Conservation (phyloP, 2,329 filamentous ascomycete species). For the Ceratocystis lukuohia region DNA sequence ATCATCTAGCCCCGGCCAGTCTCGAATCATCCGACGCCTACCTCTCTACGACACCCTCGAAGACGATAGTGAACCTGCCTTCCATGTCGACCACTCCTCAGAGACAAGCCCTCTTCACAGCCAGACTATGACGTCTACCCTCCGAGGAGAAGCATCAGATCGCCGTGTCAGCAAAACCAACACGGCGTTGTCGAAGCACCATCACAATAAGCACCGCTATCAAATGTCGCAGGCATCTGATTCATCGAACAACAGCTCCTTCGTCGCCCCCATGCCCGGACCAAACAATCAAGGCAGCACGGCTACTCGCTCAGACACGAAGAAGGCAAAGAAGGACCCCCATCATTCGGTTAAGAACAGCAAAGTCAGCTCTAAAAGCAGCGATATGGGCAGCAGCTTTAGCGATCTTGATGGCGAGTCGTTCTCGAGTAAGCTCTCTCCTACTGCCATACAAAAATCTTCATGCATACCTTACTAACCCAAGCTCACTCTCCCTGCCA, state of each 20-base stretch:
- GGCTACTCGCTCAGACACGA: conserved; percentile 40
- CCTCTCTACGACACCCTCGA: conserved; percentile 30
- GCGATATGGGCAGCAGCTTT: conserved; percentile 75
- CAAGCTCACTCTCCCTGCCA: conserved; percentile 24
- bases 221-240: conserved; percentile 46
- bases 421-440: conserved; percentile 8
- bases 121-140: conserved; percentile 35
- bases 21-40: conserved; percentile 46
- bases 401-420: conserved; percentile 63
- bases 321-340: conserved; percentile 46
- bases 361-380: conserved; percentile 45
- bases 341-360: conserved; percentile 39
- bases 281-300: conserved; percentile 26
- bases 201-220: conserved; percentile 25
- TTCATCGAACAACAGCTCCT: conserved; percentile 46
- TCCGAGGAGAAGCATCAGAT: conserved; percentile 33
- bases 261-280: conserved; percentile 28
- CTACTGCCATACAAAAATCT: neutral
- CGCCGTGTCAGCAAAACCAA: conserved; percentile 20
- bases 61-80: conserved; percentile 43
- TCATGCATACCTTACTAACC: neutral
- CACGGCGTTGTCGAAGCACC: neutral
- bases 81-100: conserved; percentile 33
- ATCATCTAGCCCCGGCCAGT: conserved; percentile 42
- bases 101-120: conserved; percentile 12